These are phyloP conservation scores for Gracilaria caudata DNA, from an alignment of 23 red algal genomes.

Conservation along the genomic window DNA sequence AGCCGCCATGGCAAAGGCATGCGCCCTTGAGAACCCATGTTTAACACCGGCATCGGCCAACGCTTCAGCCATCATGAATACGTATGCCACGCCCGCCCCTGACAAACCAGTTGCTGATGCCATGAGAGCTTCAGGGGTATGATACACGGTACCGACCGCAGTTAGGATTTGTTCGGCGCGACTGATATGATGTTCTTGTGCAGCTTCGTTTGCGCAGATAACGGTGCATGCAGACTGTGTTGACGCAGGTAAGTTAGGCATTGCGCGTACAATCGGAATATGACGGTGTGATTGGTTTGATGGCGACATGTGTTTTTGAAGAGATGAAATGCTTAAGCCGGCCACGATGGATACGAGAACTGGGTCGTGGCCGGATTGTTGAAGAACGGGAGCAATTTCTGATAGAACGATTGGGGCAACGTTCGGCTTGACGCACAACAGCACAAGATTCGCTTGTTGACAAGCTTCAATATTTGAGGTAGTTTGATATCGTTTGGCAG, in stretches of 20 bases:
- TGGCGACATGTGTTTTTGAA: conserved; percentile 14
- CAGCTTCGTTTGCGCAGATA: conserved; percentile 49
- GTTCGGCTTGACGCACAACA: conserved; percentile 45
- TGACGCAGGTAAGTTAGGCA: conserved; percentile 77
- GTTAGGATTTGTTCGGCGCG: conserved; percentile 41
- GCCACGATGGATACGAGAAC: conserved; percentile 36
- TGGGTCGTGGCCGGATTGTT: neutral
- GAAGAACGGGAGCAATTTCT: conserved; percentile 31
- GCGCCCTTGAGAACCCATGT: conserved; percentile 65
- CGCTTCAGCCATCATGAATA: conserved; percentile 80
- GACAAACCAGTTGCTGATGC: conserved; percentile 66
- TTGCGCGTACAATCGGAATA: conserved; percentile 61
- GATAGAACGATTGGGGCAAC: conserved; percentile 32
- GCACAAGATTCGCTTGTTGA: conserved; percentile 26
- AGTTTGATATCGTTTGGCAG: conserved; percentile 5
- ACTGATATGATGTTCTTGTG: conserved; percentile 34
- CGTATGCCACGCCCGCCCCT: conserved; percentile 72
- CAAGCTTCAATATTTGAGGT: conserved; percentile 14
- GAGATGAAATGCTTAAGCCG: conserved; percentile 8
- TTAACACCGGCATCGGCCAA: conserved; percentile 77
- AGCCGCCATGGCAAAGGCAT: conserved; percentile 54
- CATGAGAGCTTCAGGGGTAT: conserved; percentile 55
- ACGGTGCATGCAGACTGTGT: conserved; percentile 45
- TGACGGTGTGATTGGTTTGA: neutral
- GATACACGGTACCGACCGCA: conserved; percentile 59